Conservation (phyloP, 2,329 filamentous ascomycete species). For the Talaromyces sp. region DNA sequence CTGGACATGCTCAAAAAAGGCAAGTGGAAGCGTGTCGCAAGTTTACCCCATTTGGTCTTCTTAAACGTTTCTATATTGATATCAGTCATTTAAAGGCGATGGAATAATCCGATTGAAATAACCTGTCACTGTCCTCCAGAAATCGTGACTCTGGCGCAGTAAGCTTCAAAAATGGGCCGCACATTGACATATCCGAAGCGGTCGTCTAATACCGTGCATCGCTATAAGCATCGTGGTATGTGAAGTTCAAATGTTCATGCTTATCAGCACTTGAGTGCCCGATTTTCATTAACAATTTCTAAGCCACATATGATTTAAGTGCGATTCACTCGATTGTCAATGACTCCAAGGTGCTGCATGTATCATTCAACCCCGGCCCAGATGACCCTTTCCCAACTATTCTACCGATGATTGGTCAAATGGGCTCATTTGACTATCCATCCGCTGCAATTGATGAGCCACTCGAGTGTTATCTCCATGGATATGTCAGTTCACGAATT, state of each 20-base stretch:
- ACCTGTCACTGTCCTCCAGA: no score
- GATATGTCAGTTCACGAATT: conserved; percentile 77
- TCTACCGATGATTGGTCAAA: conserved; percentile 83
- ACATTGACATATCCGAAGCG: conserved; percentile 63
- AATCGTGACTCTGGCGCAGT: no score
- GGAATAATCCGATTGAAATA: no score
- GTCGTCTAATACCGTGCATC: conserved; percentile 66
- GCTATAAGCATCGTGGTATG: conserved; percentile 66
- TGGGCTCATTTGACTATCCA: conserved; percentile 70
- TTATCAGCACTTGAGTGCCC: background rate
- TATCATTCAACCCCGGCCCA: conserved; percentile 70
- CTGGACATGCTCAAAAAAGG: background rate
- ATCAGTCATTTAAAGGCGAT: no score
- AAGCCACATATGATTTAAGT: conserved; percentile 71
- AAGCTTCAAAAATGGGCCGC: conserved; percentile 38
- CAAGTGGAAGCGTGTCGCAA: background rate
- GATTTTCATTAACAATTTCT: background rate
- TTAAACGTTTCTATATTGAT: background rate
- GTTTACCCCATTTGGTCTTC: background rate
- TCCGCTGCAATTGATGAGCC: conserved; percentile 64
- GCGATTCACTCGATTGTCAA: conserved; percentile 78
- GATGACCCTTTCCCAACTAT: conserved; percentile 72
- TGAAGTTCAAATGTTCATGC: no score
- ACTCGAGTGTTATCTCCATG: conserved; percentile 78
- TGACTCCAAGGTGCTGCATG: conserved; percentile 70